Percentiles rank a stretch among this genome's conserved stretches.
phyloP scores from a whole-genome alignment of 192 early-diverging fungal species.

The Lobosporangium transversale region DNA sequence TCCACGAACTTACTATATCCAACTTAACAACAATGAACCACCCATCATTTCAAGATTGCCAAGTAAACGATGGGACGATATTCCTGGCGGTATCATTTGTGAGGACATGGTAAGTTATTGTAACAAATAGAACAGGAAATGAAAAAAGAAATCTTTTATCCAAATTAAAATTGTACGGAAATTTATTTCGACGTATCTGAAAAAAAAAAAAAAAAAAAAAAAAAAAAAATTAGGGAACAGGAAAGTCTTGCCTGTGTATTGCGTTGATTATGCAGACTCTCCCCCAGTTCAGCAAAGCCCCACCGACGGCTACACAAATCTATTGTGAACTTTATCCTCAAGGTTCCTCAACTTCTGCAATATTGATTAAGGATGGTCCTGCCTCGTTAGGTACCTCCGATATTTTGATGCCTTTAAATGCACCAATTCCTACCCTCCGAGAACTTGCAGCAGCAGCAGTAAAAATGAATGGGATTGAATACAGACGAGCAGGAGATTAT shows the following conservation, averaged over 20 bases:
- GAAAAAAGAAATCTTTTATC: too few relatives aligned
- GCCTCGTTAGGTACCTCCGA: background rate
- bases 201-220: background rate
- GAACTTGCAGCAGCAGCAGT: constrained; percentile 57
- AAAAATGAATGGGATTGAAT: constrained; percentile 58
- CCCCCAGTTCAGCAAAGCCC: constrained; percentile 63
- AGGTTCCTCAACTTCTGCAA: constrained; percentile 23
- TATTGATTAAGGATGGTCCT: background rate
- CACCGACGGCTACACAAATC: constrained; percentile 45
- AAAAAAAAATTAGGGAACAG: constrained; percentile 65
- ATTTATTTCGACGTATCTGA: too few relatives aligned
- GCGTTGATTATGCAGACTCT: constrained; percentile 71
- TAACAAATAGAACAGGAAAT: too few relatives aligned
- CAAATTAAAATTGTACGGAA: too few relatives aligned
- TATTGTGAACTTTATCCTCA: constrained; percentile 54
- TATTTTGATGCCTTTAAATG: background rate
- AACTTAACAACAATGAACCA: constrained; percentile 19
- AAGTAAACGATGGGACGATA: constrained; percentile 48
- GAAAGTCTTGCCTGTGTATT: constrained; percentile 80
- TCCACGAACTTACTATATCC: constrained; percentile 55
- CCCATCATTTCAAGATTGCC: constrained; percentile 20
- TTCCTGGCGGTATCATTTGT: constrained; percentile 78
- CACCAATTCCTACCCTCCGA: constrained; percentile 44
- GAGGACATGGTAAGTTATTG: constrained; percentile 84
- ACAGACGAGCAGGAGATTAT: constrained; percentile 49